Evolutionary conservation across 225 moss, liverwort and hornwort genomes (phyloP).

Genomic region (Asterella californica): DNA sequence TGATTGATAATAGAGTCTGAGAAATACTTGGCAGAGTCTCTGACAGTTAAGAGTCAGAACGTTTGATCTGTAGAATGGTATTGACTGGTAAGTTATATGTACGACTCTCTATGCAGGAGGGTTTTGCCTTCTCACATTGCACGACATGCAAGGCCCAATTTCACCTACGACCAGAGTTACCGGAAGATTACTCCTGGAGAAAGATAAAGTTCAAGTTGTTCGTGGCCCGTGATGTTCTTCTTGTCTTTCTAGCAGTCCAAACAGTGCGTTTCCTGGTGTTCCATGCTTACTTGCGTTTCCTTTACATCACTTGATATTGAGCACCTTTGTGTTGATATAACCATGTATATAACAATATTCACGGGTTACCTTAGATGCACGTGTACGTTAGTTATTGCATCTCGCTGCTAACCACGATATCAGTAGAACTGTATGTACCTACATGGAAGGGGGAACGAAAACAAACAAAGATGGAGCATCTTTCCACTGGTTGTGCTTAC

Average conservation of each 20-base stretch:
- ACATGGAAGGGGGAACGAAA: neutral
- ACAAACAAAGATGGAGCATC: neutral
- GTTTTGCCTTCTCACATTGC: slow-evolving; percentile 45
- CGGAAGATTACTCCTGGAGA: slow-evolving; percentile 43
- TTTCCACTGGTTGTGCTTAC: neutral
- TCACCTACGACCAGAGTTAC: slow-evolving; percentile 40
- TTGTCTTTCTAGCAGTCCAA: slow-evolving; percentile 43
- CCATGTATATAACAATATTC: neutral
- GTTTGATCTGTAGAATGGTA: neutral
- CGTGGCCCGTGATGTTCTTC: slow-evolving; percentile 40
- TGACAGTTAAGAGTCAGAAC: neutral
- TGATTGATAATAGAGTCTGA: neutral
- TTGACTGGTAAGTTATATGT: neutral
- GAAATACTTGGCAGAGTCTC: neutral
- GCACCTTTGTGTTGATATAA: neutral
- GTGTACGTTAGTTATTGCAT: too few species aligned
- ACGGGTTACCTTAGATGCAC: neutral
- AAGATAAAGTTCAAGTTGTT: slow-evolving; percentile 47
- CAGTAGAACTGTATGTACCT: neutral
- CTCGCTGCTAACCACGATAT: neutral
- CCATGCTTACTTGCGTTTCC: neutral
- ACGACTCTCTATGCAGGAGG: slow-evolving; percentile 30
- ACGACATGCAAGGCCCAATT: slow-evolving; percentile 47
- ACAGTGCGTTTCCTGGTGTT: slow-evolving; percentile 19
- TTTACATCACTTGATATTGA: neutral